Evolutionary conservation across 129 eudicot species (phyloP).

Genomic region (Heracleum sosnowskyi): DNA sequence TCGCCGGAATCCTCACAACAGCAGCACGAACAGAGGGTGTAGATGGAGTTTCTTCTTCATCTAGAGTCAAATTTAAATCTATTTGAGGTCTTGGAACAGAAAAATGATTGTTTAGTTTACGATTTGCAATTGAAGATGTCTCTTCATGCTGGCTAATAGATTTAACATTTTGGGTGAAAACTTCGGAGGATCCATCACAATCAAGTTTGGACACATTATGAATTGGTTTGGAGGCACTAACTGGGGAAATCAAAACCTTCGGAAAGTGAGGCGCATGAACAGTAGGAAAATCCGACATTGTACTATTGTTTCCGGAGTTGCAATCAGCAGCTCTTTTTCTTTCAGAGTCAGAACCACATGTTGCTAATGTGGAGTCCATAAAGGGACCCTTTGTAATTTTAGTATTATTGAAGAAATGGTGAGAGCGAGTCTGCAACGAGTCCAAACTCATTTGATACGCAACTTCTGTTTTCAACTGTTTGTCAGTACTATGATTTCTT

Average conservation of each 20-base stretch:
- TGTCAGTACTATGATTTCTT: conserved; percentile 21
- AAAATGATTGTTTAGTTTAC: conserved; percentile 17
- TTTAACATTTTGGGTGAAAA: not conserved
- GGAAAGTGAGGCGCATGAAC: conserved; percentile 8
- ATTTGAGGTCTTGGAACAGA: conserved; percentile 35
- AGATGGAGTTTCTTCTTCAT: conserved; percentile 46
- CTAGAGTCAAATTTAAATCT: conserved; percentile 57
- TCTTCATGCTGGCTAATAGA: conserved; percentile 12
- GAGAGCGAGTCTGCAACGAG: conserved; percentile 53
- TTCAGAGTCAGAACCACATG: conserved; percentile 9
- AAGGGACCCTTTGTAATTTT: conserved; percentile 18
- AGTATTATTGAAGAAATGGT: conserved; percentile 42
- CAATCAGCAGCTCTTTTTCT: conserved; percentile 15
- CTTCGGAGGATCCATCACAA: not conserved
- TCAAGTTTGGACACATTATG: conserved; percentile 6
- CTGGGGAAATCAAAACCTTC: conserved; percentile 3
- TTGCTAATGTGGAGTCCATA: conserved; percentile 10
- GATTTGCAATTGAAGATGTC: conserved; percentile 18
- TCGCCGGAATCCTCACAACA: conserved; percentile 41
- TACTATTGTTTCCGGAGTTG: conserved; percentile 11
- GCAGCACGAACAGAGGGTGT: conserved; percentile 35
- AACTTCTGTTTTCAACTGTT: conserved; percentile 25
- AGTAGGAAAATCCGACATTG: conserved; percentile 34
- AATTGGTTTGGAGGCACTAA: not conserved
- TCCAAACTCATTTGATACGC: conserved; percentile 53